Conservation (phyloP, 225 moss, liverwort and hornwort species). For the Sphagnum contortum region DNA sequence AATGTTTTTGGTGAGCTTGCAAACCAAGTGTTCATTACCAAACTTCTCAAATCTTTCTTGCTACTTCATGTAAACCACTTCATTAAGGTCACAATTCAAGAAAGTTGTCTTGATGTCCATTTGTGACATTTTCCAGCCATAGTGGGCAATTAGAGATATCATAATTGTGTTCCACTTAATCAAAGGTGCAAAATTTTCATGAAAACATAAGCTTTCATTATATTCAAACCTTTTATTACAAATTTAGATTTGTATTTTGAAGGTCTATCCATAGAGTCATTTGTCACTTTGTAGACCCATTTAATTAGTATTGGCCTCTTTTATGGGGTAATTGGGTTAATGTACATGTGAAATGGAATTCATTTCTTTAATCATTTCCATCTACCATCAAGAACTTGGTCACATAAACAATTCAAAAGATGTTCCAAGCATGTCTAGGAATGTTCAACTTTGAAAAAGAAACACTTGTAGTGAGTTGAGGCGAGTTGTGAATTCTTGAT, state of each 20-base stretch:
- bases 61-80: slow-evolving; percentile 3
- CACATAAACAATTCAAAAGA: too few relatives aligned
- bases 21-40: background rate
- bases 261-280: too few relatives aligned
- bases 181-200: background rate
- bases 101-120: slow-evolving; percentile 3
- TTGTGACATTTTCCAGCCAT: background rate
- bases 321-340: too few relatives aligned
- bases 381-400: too few relatives aligned
- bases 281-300: too few relatives aligned
- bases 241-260: background rate
- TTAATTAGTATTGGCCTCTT: too few relatives aligned
- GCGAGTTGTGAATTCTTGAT: too few relatives aligned
- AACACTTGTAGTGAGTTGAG: too few relatives aligned
- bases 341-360: too few relatives aligned
- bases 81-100: background rate
- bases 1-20: slow-evolving; percentile 1
- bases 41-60: background rate
- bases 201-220: background rate
- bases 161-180: background rate
- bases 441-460: too few relatives aligned
- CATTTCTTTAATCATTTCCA: too few relatives aligned
- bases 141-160: background rate
- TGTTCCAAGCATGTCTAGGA: too few relatives aligned
- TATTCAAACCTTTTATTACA: background rate